Percentiles rank a stretch among this genome's conserved stretches.
phyloP scores from a whole-genome alignment of 2,329 filamentous ascomycete species.

The Cercospora zeae-maydis region DNA sequence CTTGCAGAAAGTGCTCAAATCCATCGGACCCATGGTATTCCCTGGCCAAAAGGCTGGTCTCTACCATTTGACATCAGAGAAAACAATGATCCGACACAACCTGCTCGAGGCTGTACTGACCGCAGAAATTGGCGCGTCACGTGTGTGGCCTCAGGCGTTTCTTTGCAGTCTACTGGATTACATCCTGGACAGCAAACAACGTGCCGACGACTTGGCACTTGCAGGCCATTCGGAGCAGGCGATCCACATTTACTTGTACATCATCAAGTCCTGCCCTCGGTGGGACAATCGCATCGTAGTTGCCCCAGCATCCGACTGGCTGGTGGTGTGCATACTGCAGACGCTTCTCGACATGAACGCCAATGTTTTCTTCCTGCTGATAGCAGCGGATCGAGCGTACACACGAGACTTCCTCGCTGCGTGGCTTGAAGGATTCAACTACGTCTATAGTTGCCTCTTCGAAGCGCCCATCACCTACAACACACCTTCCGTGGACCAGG shows the following conservation, averaged over 20 bases:
- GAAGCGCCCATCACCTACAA: not conserved
- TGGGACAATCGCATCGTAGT: not conserved
- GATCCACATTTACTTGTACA: not conserved
- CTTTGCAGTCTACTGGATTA: not conserved
- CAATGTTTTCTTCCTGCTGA: not conserved
- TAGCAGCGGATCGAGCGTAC: not conserved
- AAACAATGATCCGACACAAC: not conserved
- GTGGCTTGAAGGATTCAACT: not conserved
- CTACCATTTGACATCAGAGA: not conserved
- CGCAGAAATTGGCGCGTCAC: not conserved
- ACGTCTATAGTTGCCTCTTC: not conserved
- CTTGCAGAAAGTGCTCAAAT: not conserved
- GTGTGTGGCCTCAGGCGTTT: not conserved
- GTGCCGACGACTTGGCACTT: not conserved
- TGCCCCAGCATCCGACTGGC: not conserved
- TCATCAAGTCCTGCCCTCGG: not conserved
- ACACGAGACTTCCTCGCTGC: not conserved
- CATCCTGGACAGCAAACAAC: not conserved
- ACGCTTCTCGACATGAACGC: not conserved
- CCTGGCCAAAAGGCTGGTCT: not conserved
- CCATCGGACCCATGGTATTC: not conserved
- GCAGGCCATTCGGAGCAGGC: too few relatives aligned
- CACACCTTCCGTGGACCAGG: too few relatives aligned
- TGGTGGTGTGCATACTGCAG: not conserved
- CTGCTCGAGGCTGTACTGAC: not conserved